Conservation (phyloP, 208 protist species). For the Phytomonas serpens region DNA sequence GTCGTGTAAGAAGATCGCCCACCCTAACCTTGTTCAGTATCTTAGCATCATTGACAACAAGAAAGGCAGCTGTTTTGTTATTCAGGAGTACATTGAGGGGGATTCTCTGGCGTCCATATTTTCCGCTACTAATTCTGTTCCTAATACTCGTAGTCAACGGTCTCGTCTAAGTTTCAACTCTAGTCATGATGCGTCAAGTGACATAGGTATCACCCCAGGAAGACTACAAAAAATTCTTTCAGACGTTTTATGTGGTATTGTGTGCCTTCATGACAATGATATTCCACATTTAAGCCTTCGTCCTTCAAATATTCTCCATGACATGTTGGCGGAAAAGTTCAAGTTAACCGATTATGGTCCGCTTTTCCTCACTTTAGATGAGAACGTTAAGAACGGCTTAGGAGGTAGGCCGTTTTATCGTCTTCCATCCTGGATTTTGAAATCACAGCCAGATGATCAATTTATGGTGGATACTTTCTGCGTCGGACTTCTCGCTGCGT, state of each 20-base stretch:
- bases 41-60: slow-evolving; percentile 69
- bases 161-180: background rate
- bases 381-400: slow-evolving; percentile 17
- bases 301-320: slow-evolving; percentile 73
- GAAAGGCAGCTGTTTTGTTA: slow-evolving; percentile 49
- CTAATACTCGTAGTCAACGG: background rate
- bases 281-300: slow-evolving; percentile 44
- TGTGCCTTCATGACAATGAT: slow-evolving; percentile 61
- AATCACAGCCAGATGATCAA: slow-evolving; percentile 18
- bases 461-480: slow-evolving; percentile 54
- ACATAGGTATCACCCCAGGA: background rate
- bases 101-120: slow-evolving; percentile 23
- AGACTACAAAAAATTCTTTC: slow-evolving; percentile 35
- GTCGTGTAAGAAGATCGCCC: slow-evolving; percentile 38
- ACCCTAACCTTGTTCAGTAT: slow-evolving; percentile 56
- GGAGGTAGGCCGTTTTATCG: slow-evolving; percentile 27
- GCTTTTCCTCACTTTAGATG: slow-evolving; percentile 47
- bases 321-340: slow-evolving; percentile 25
- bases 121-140: background rate
- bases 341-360: slow-evolving; percentile 67
- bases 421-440: slow-evolving; percentile 39
- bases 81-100: slow-evolving; percentile 43
- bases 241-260: slow-evolving; percentile 55
- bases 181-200: background rate
- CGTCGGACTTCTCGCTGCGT: slow-evolving; percentile 65